Evolutionary conservation across 2,329 filamentous ascomycete genomes (phyloP).

Genomic region (Beauveria rudraprayagi): DNA sequence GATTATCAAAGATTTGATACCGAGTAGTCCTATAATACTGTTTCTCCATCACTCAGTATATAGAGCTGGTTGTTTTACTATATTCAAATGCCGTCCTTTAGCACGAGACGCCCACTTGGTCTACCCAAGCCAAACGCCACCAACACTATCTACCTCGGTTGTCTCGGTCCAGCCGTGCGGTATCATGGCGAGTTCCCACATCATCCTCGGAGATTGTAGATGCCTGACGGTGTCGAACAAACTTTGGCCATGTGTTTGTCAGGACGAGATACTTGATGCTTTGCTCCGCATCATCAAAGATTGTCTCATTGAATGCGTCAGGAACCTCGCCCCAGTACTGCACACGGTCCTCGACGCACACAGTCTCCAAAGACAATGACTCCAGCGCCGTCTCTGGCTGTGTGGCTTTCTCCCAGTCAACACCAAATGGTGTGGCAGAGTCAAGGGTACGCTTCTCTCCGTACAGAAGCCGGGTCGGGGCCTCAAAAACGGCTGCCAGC

Average conservation of each 20-base stretch:
- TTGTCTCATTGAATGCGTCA: constrained; percentile 35
- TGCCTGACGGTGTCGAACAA: constrained; percentile 31
- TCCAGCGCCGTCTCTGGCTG: neutral
- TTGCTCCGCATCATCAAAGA: constrained; percentile 53
- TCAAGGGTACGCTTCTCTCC: constrained; percentile 28
- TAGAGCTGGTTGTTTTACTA: neutral
- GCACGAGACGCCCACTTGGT: no score
- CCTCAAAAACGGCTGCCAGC: constrained; percentile 49
- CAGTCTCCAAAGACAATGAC: neutral
- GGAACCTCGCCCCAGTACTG: constrained; percentile 37
- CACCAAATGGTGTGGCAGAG: constrained; percentile 31
- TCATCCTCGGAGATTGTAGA: constrained; percentile 17
- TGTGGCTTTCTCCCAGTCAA: neutral
- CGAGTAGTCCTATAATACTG: neutral
- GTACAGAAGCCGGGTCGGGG: constrained; percentile 35
- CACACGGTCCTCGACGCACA: constrained; percentile 12
- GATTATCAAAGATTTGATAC: neutral
- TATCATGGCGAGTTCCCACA: neutral
- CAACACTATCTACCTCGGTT: neutral
- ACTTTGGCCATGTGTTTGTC: constrained; percentile 61
- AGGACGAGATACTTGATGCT: constrained; percentile 59
- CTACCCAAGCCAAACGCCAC: no score
- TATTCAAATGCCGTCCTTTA: neutral
- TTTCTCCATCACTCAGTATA: neutral
- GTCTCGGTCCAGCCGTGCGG: neutral